These are phyloP conservation scores for Populus tremula DNA, from an alignment of 345 rosid genomes.

Conservation along the genomic window DNA sequence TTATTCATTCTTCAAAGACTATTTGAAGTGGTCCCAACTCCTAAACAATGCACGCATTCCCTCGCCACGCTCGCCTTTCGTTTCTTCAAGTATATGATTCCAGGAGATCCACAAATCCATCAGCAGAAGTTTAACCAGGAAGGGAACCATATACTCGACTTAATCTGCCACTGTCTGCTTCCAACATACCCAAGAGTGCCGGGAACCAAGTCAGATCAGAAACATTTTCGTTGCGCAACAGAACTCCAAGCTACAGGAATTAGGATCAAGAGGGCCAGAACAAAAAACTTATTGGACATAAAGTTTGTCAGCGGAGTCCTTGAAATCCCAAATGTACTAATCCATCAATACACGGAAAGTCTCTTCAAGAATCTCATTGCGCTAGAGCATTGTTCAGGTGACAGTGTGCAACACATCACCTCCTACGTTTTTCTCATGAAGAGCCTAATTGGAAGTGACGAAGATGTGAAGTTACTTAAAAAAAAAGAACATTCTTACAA, in stretches of 20 bases:
- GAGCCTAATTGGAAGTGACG: constrained; percentile 21
- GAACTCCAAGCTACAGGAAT: constrained; percentile 35
- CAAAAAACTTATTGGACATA: constrained; percentile 36
- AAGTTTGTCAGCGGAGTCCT: constrained; percentile 40
- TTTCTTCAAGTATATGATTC: constrained; percentile 48
- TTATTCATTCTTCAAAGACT: constrained; percentile 44
- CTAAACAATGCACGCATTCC: constrained; percentile 28
- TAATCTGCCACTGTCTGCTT: constrained; percentile 48
- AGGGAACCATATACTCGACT: constrained; percentile 50
- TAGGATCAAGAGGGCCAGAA: constrained; percentile 26
- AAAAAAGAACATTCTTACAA: constrained; percentile 22
- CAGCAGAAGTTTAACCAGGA: constrained; percentile 44
- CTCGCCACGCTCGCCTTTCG: constrained; percentile 44
- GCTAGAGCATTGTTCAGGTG: constrained; percentile 31
- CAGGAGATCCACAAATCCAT: constrained; percentile 34
- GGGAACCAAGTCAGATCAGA: neutral
- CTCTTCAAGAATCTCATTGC: constrained; percentile 52
- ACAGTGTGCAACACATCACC: constrained; percentile 28
- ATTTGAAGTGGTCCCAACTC: constrained; percentile 38
- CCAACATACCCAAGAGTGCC: constrained; percentile 31
- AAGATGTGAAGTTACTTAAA: constrained; percentile 38
- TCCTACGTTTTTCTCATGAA: constrained; percentile 44
- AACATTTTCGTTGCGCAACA: constrained; percentile 11
- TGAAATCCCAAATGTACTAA: constrained; percentile 34
- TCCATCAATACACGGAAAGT: constrained; percentile 36